phyloP scores from a whole-genome alignment of 164 flowering plant species.

The Aristolochia californica region DNA sequence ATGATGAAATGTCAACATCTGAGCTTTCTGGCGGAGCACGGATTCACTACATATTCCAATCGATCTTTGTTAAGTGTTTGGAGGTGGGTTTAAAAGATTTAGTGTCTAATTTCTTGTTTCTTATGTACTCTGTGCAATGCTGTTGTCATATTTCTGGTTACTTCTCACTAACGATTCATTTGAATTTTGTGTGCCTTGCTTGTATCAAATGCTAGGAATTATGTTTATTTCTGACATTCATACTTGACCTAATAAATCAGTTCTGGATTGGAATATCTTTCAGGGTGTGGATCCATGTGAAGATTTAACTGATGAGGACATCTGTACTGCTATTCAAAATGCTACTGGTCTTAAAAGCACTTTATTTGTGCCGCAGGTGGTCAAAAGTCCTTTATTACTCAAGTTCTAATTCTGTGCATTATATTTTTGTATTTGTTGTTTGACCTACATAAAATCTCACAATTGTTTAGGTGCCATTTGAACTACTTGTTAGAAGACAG shows the following conservation, averaged over 20 bases:
- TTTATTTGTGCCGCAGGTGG: constrained; percentile 86
- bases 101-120: not conserved
- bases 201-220: no score
- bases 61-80: constrained; percentile 85
- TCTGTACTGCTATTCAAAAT: constrained; percentile 90
- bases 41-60: constrained; percentile 84
- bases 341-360: constrained; percentile 91
- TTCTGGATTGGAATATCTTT: no score
- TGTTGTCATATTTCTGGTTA: no score
- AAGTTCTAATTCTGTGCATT: not conserved
- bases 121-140: not conserved
- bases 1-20: constrained; percentile 82
- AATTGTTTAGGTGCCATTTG: constrained; percentile 69
- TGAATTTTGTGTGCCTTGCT: no score
- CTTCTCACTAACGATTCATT: no score
- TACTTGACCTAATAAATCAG: no score
- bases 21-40: constrained; percentile 97
- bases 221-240: no score
- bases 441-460: not conserved
- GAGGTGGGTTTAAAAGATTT: constrained; percentile 42
- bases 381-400: not conserved
- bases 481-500: constrained; percentile 80
- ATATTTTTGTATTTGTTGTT: not conserved
- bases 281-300: constrained; percentile 84
- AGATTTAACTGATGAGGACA: constrained; percentile 83